Conservation (phyloP, 83 land plant genomes). For the Thuja plicata region DNA sequence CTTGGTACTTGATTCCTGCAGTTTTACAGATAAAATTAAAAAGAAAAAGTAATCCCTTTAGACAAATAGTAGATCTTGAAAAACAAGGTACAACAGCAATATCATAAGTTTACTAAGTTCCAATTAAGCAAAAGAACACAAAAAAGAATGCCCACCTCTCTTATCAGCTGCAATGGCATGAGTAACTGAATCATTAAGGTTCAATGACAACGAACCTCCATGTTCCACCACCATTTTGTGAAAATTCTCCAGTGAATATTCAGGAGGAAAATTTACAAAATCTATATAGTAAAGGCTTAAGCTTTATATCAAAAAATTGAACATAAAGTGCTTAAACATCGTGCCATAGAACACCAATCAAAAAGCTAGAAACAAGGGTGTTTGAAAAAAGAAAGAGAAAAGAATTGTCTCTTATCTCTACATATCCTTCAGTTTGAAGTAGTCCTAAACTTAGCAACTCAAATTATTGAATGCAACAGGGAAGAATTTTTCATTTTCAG, state of each 20-base stretch:
- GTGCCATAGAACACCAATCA: not conserved
- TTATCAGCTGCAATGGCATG: slow-evolving; percentile 82
- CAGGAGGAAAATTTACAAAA: slow-evolving; percentile 63
- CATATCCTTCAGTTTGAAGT: not conserved
- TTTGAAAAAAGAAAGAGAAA: not conserved
- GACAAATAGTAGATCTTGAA: not conserved
- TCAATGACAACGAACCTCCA: slow-evolving; percentile 95
- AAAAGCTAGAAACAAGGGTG: not conserved
- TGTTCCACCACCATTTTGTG: slow-evolving; percentile 86
- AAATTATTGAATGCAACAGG: not conserved
- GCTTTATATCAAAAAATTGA: not conserved
- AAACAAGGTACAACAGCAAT: not conserved
- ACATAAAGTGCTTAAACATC: not conserved
- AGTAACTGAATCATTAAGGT: slow-evolving; percentile 76
- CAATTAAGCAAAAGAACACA: not conserved
- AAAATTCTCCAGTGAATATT: slow-evolving; percentile 59
- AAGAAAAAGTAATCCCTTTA: not conserved
- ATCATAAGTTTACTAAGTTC: not conserved
- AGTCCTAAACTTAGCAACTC: not conserved
- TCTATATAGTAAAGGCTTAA: slow-evolving; percentile 50
- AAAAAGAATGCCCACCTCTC: slow-evolving; percentile 49
- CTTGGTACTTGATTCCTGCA: slow-evolving; percentile 82
- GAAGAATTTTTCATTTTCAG: not conserved
- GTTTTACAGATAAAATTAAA: not conserved
- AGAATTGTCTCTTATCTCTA: not conserved